Base-by-base conservation (phyloP, 257 asterid species). In the Gynochthodes officinalis region DNA sequence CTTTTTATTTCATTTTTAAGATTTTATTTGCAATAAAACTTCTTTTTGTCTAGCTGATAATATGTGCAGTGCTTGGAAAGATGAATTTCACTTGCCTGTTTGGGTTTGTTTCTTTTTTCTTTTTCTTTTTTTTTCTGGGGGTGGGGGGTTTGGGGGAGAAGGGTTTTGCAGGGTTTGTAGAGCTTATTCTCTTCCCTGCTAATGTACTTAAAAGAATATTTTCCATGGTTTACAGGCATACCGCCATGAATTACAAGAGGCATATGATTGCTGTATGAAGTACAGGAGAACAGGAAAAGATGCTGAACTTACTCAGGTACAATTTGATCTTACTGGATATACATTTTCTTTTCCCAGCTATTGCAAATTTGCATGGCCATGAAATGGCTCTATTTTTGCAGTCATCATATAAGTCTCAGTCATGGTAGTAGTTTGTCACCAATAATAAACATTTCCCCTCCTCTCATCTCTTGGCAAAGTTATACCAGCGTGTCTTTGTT, bases 301-400 rank as follows among this genome's bases (percentile, higher is more conserved):
- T 83, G 98, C 97, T 58, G 99, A 90, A 88, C 88, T 95, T 72
- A 95, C 92, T 64, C 99, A 95, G 99, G 99, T 94, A 87, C 16
- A 40, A 2, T 21, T 25, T 75, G 65, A 69, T 30, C 52, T 67
- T 33, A 67, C 5, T 14, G 27, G 67, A 19, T 7, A 61, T 32
- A 18, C 1, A 19, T 19, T 61, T 61, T 35, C 4, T 16, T 10
- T 7, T 8, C 43, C 67, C 37, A n/a, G n/a, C n/a, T n/a, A n/a
- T n/a, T n/a, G n/a, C n/a, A n/a, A n/a, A n/a, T n/a, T n/a, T n/a
- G n/a, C n/a, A 14, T 46, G 6, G 50, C 16, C 6, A 1, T 46
- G 50, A 1, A 1, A 46, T 15, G 5, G 52, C 52, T 50, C 27
- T 50, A 16, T 16, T 46, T 46, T 46, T 46, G 50, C 50, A 4